Conservation (phyloP, 169 alveolate species). For the Babesia ovis region DNA sequence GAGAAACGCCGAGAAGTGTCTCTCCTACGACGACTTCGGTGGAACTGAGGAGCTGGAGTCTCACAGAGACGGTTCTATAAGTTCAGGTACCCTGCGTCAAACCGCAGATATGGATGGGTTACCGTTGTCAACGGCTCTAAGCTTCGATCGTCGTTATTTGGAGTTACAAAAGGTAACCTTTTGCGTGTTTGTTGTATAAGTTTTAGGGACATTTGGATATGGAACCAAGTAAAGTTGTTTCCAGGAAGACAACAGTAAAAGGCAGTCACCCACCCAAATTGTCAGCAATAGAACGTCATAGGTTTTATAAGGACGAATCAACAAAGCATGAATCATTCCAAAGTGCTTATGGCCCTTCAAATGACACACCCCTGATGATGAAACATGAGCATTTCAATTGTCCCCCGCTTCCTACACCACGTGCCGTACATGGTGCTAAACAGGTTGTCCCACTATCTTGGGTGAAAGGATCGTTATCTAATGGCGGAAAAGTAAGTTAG, state of each 20-base stretch:
- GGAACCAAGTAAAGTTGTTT: background rate
- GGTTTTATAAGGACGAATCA: background rate
- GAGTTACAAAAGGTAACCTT: background rate
- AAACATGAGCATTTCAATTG: no score
- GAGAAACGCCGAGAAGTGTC: constrained; percentile 11
- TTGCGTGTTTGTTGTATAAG: background rate
- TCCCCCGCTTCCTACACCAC: background rate
- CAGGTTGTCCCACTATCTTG: constrained; percentile 13
- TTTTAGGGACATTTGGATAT: background rate
- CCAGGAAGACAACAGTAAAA: background rate
- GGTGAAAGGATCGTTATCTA: constrained; percentile 4
- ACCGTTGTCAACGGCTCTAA: background rate
- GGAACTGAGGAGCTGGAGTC: background rate
- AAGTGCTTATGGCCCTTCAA: background rate
- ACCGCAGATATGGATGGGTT: background rate
- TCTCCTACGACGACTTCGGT: background rate
- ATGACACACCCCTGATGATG: background rate
- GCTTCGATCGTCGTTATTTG: background rate
- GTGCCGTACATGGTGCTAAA: background rate
- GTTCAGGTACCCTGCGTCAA: background rate
- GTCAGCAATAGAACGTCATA: background rate
- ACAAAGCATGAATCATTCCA: background rate
- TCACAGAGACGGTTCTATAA: background rate
- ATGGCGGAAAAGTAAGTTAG: background rate
- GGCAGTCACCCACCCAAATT: background rate